Evolutionary conservation across 257 asterid genomes (phyloP), one percentile per base, ranked within the genome.

Genomic region (Salvia rosmarinus): DNA sequence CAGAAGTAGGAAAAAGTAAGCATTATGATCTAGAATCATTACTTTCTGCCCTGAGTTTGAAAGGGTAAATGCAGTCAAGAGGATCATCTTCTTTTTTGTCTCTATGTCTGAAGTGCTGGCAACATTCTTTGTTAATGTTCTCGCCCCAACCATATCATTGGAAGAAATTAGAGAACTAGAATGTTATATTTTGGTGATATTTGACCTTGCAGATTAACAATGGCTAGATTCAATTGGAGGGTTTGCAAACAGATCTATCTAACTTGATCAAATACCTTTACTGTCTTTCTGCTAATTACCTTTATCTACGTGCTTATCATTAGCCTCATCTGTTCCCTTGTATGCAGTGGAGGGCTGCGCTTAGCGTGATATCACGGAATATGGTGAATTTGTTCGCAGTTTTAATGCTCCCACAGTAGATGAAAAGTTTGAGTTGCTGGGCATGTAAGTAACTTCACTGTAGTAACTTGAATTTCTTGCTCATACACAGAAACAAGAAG

Each of bases 341-440:
- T 64, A 20, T 81, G 75, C 75, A 95, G 99, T 79, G 99, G 99
- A 77, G 99, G 99, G 65, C 72, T 95, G 79, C 90, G 70, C 89
- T 95, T 80, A 95, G 82, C 99, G 99, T 83, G 99, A 95, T 70
- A 89, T 95, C 77, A 95, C 99, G 2, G 99, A 95, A 82, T 95
- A 95, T 70, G 97, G 95, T 72, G 99, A 95, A 85, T 95, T 89
- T 59, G 91, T 91, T 64, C 97, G 99, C 50, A 89, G 96, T 74
- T 95, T 95, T 78, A 95, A 88, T 77, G 95, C 99, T 63, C 99
- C 99, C 77, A 77, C 99, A 2, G 93, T 95, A 50, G 99, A 95
- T 82, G 99, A 95, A 81, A 95, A 95, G 83, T 95, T 91, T 79
- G 99, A 95, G 85, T 65, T 79, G 77, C 82, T 95, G 76, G 94